Conservation (phyloP, 805 yeast genomes). For the Pichia eremophila region DNA sequence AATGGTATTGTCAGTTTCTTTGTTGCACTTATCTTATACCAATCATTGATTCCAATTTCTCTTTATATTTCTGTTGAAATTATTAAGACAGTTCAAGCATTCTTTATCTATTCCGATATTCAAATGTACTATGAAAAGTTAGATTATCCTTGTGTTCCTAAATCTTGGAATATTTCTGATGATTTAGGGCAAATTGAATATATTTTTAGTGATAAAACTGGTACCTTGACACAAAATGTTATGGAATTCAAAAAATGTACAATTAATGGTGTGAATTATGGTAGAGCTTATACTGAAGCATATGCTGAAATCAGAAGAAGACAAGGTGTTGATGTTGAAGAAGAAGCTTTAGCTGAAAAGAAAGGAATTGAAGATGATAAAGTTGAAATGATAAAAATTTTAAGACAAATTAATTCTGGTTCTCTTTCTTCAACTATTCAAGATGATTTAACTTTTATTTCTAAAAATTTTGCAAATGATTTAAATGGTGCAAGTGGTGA, state of each 20-base stretch:
- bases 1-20: slow-evolving; percentile 68
- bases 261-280: slow-evolving; percentile 62
- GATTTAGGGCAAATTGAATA: slow-evolving; percentile 82
- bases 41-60: slow-evolving; percentile 75
- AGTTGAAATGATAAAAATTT: slow-evolving; percentile 43
- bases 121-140: slow-evolving; percentile 57
- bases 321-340: slow-evolving; percentile 66
- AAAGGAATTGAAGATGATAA: slow-evolving; percentile 49
- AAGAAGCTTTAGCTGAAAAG: slow-evolving; percentile 29
- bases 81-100: slow-evolving; percentile 75
- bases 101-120: slow-evolving; percentile 68
- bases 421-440: slow-evolving; percentile 33
- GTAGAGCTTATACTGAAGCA: slow-evolving; percentile 78
- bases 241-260: slow-evolving; percentile 84
- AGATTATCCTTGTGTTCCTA: slow-evolving; percentile 78
- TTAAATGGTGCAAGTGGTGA: slow-evolving; percentile 41
- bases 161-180: slow-evolving; percentile 79
- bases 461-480: slow-evolving; percentile 58
- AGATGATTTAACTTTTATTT: slow-evolving; percentile 55
- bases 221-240: slow-evolving; percentile 73
- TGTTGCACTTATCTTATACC: slow-evolving; percentile 68
- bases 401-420: slow-evolving; percentile 29
- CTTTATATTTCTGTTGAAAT: slow-evolving; percentile 75
- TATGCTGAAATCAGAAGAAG: slow-evolving; percentile 69
- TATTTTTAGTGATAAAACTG: slow-evolving; percentile 77